Conservation (phyloP, 78 protist genomes). For the Thecamonas trahens region DNA sequence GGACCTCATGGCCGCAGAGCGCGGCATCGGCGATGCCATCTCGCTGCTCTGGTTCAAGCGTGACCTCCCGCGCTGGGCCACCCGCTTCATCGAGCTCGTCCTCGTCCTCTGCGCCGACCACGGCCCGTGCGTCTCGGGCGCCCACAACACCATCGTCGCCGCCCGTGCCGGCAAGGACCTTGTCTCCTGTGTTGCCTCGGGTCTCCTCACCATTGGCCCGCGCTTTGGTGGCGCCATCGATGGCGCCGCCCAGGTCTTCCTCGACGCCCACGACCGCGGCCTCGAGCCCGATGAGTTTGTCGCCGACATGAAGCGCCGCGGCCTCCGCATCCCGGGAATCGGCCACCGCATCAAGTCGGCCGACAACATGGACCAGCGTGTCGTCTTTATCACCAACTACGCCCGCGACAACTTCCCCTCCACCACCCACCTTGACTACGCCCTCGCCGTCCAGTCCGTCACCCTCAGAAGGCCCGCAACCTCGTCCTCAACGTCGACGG, state of each 20-base stretch:
- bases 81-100: slow-evolving; percentile 82
- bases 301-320: slow-evolving; percentile 55
- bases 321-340: slow-evolving; percentile 82
- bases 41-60: slow-evolving; percentile 86
- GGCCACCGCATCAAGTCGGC: slow-evolving; percentile 88
- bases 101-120: slow-evolving; percentile 87
- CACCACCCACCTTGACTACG: slow-evolving; percentile 45
- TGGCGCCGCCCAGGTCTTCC: slow-evolving; percentile 65
- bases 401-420: slow-evolving; percentile 41
- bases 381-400: slow-evolving; percentile 59
- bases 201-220: slow-evolving; percentile 91
- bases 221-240: slow-evolving; percentile 94
- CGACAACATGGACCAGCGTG: slow-evolving; percentile 86
- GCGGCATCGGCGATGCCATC: slow-evolving; percentile 75
- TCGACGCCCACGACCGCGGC: slow-evolving; percentile 57
- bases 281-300: slow-evolving; percentile 75
- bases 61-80: slow-evolving; percentile 71
- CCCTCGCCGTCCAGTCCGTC: slow-evolving; percentile 1
- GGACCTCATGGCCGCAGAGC: slow-evolving; percentile 49
- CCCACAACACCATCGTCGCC: slow-evolving; percentile 92
- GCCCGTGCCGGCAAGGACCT: slow-evolving; percentile 89
- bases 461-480: slow-evolving; percentile 59
- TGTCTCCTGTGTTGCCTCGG: slow-evolving; percentile 75
- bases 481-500: slow-evolving; percentile 94
- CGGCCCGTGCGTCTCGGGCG: slow-evolving; percentile 93